Evolutionary conservation across 148 eudicot species (phyloP).

Genomic region (Rhododendron molle): DNA sequence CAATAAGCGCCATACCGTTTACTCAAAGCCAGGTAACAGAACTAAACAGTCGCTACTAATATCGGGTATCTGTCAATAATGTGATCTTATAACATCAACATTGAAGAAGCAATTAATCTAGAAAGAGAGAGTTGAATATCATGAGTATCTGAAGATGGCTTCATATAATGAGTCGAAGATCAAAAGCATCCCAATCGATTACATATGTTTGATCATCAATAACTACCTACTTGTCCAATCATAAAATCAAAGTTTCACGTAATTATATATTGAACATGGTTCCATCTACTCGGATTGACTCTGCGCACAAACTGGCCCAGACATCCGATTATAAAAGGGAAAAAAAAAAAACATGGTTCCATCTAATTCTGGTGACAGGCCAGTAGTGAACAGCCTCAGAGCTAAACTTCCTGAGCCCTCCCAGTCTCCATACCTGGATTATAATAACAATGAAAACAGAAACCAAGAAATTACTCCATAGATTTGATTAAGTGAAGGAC

Average conservation of each 20-base stretch:
- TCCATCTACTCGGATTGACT: too few species aligned
- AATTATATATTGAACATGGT: neutral
- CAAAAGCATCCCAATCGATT: neutral
- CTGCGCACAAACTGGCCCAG: too few species aligned
- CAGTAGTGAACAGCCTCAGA: neutral
- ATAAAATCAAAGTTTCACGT: neutral
- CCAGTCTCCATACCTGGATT: neutral
- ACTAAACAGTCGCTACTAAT: neutral
- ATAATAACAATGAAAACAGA: neutral
- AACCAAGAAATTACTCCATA: neutral
- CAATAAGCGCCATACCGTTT: neutral
- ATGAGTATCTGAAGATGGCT: neutral
- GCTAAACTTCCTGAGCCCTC: constrained; percentile 1
- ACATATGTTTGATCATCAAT: neutral
- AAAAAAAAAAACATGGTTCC: too few species aligned
- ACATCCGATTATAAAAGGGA: too few species aligned
- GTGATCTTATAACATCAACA: neutral
- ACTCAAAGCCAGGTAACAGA: neutral
- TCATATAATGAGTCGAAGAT: neutral
- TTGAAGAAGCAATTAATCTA: neutral
- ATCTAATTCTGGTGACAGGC: neutral
- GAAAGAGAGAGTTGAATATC: neutral
- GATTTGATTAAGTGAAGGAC: neutral
- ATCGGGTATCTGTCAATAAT: neutral
- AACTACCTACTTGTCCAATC: neutral